phyloP scores from a whole-genome alignment of 192 early-diverging fungal genomes.

The Gaertneriomyces sp. region DNA sequence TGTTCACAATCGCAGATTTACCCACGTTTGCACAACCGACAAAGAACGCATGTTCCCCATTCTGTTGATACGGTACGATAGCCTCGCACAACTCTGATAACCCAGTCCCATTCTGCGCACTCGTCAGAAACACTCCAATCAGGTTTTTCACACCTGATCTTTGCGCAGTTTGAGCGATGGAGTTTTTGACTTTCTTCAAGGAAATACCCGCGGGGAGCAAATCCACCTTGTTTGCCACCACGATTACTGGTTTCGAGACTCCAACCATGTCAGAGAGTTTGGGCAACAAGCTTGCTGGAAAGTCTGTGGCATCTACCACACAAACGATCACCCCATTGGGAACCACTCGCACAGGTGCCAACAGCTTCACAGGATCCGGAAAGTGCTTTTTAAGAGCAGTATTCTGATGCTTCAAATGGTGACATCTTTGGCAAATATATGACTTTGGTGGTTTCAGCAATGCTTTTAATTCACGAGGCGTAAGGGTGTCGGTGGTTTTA shows the following conservation, averaged over 20 bases:
- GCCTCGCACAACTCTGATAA: slow-evolving; percentile 22
- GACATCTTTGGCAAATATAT: slow-evolving; percentile 65
- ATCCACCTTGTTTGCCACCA: slow-evolving; percentile 73
- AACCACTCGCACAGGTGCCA: slow-evolving; percentile 23
- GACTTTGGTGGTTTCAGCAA: slow-evolving; percentile 29
- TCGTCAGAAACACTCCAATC: slow-evolving; percentile 13
- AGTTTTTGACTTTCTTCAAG: slow-evolving; percentile 48
- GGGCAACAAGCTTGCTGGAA: slow-evolving; percentile 58
- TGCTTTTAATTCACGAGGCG: slow-evolving; percentile 15
- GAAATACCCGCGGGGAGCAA: slow-evolving; percentile 54
- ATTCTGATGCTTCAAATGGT: slow-evolving; percentile 58
- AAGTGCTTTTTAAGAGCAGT: slow-evolving; percentile 25
- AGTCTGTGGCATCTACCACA: slow-evolving; percentile 66
- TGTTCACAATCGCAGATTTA: slow-evolving; percentile 71
- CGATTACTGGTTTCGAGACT: slow-evolving; percentile 40
- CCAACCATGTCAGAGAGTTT: slow-evolving; percentile 53
- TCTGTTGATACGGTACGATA: slow-evolving; percentile 35
- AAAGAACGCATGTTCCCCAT: slow-evolving; percentile 60
- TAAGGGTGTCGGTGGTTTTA: slow-evolving; percentile 1
- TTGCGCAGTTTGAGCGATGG: slow-evolving; percentile 28
- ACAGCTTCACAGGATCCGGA: slow-evolving; percentile 35
- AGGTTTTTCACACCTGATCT: not conserved
- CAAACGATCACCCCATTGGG: slow-evolving; percentile 50
- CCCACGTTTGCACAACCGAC: slow-evolving; percentile 74
- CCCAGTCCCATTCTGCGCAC: slow-evolving; percentile 10